These are phyloP conservation scores for Coniochaeta sp. DNA, from an alignment of 2,329 filamentous ascomycete genomes.

Conservation along the genomic window DNA sequence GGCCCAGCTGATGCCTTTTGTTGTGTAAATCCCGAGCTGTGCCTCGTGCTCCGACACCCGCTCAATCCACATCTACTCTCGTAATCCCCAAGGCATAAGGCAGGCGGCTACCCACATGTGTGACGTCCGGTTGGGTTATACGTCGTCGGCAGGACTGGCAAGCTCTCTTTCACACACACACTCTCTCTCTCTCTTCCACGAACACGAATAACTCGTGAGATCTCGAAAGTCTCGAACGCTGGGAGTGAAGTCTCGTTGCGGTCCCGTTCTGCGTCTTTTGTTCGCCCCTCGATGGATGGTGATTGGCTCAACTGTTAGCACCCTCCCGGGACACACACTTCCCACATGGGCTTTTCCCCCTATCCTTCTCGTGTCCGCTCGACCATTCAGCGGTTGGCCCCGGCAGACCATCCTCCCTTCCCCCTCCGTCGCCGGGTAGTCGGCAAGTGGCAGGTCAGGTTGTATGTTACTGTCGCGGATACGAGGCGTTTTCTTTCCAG, in stretches of 20 bases:
- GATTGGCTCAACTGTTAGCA: background rate
- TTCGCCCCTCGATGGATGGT: background rate
- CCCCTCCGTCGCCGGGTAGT: background rate
- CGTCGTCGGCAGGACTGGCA: too few species aligned
- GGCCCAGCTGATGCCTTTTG: background rate
- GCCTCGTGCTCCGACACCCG: background rate
- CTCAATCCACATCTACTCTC: background rate
- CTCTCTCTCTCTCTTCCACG: too few species aligned
- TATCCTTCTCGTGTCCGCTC: background rate
- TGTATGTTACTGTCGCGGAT: too few species aligned
- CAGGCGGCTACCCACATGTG: background rate
- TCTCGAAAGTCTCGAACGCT: too few species aligned
- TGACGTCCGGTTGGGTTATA: background rate
- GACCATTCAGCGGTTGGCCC: background rate
- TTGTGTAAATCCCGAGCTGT: background rate
- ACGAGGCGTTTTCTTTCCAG: too few species aligned
- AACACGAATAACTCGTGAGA: too few species aligned
- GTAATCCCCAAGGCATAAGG: background rate
- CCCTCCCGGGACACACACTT: background rate
- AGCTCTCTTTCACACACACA: too few species aligned
- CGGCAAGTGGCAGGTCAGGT: too few species aligned
- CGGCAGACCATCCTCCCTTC: background rate
- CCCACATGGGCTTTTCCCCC: background rate
- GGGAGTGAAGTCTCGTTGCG: too few species aligned
- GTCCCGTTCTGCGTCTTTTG: background rate